Percentiles rank a stretch among this genome's conserved stretches.
Evolutionary conservation across 306 rosid genomes (phyloP).

Genomic region (Castanospermum australe): DNA sequence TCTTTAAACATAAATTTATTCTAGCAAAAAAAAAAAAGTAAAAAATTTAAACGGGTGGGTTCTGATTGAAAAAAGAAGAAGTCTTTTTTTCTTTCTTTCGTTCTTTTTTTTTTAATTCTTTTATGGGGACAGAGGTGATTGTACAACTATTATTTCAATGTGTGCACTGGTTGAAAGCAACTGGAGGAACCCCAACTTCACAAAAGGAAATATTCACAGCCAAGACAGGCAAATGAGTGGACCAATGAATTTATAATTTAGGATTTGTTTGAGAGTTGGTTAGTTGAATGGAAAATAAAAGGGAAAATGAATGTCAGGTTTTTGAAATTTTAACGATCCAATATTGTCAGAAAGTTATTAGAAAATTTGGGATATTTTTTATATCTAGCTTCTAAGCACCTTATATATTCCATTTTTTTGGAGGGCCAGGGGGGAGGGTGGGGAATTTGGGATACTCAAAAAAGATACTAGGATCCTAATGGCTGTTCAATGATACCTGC

Average conservation of each 20-base stretch:
- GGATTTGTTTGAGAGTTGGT: neutral
- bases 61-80: neutral
- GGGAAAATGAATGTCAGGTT: no score
- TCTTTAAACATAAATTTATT: neutral
- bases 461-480: neutral
- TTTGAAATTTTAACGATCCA: neutral
- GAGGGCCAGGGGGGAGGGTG: no score
- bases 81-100: neutral
- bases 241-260: neutral
- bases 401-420: no score
- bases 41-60: constrained; percentile 1
- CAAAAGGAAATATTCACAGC: neutral
- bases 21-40: neutral
- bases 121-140: neutral
- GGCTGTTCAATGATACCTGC: neutral
- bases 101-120: neutral
- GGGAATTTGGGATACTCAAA: neutral
- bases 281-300: no score
- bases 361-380: neutral
- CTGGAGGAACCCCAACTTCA: neutral
- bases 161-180: constrained; percentile 35
- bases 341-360: neutral
- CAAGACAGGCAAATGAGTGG: neutral
- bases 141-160: constrained; percentile 14
- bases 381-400: neutral